Evolutionary conservation across 768 basidiomycete species (phyloP), one percentile per base, ranked within the genome.

Genomic region (Russula lepida): DNA sequence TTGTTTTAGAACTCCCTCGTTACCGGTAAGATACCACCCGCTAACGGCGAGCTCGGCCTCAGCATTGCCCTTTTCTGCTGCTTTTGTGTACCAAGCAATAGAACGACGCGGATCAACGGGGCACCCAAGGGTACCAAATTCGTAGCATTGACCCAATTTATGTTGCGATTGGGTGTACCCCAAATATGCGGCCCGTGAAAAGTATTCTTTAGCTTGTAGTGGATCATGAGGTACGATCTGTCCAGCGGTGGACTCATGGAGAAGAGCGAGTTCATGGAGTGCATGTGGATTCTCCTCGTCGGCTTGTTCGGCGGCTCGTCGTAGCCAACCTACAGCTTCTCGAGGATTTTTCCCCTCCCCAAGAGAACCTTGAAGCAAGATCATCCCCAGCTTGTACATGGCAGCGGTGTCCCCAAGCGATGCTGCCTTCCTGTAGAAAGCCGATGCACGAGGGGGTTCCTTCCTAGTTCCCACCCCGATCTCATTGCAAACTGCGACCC

Each of bases 381-480:
- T 89, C 88, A 97, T 95, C n/a, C 94, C 94, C n/a, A 99, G 84
- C 73, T 98, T 98, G 78, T 97, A 98, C 97, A 98, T 99, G 3
- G 94, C 97, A 28, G 95, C 86, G 0, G 95, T 98, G 72, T 98
- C 97, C 21, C 95, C 95, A 37, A 98, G 77, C 1, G 93, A 93
- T 9, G 94, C 94, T 4, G 97, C 92, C 73, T 98, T 98, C 62
- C 95, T 86, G 75, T 98, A 98, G 71, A 99, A 98, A 5, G 93
- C 87, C 28, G 93, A 86, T 8, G 97, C 97, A 48, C 97, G 83
- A 23, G 85, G 79, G 0, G 86, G 86, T 69, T 98, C 95, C 67
- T 86, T 81, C 67, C 88, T 83, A 1, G 97, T 99, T 32, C 97
- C 97, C 3, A 93, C 95, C 27, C 97, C 97, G 67, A 98, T 91